Evolutionary conservation across 768 basidiomycete species (phyloP), one percentile per base, ranked within the genome.

Genomic region (Chlorophyllum brunneum): DNA sequence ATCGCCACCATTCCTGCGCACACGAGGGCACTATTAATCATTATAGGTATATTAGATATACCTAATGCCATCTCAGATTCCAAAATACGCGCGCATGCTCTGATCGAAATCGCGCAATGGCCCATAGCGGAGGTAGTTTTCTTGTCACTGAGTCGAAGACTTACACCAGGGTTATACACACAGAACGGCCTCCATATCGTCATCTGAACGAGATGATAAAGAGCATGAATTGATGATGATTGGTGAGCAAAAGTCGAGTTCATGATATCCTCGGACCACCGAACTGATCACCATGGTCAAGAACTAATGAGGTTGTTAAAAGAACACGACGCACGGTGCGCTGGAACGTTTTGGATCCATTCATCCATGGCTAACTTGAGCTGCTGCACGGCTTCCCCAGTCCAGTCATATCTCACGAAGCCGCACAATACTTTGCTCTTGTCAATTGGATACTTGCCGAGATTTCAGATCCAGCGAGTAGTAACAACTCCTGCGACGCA

Each of bases 361-460:
- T 84, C 79, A 54, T 82, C 81, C 59, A 93, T 72, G 0, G 83
- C 83, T 5, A 76, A 73, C 59, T 86, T 85, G 29, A 92, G 70
- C 51, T 88, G 83, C 13, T 79, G 73, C 13, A 91, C 71, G 26
- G 86, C 78, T 38, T 82, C 74, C 42, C 76, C 76, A 41, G 75
- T 71, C 74, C 79, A 81, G 51, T 76, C 72, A 51, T 73, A 68
- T 24, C 77, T 74, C 37, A 78, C 74, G 54, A 78, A 67, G 30
- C 80, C 82, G 22, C 76, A 65, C 31, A 80, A 68, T 15, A 80
- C 65, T 57, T 82, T 81, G 18, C 78, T 72, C 64, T 80, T 83
- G 67, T 88, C 81, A 56, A 88, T 79, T 7, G 83, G 80, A 70
- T 92, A 92, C 87, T 86, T n/a, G n/a, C n/a, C n/a, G n/a, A n/a